These are phyloP conservation scores for Candida pseudoglaebosa DNA, from an alignment of 805 yeast genomes.

Conservation along the genomic window DNA sequence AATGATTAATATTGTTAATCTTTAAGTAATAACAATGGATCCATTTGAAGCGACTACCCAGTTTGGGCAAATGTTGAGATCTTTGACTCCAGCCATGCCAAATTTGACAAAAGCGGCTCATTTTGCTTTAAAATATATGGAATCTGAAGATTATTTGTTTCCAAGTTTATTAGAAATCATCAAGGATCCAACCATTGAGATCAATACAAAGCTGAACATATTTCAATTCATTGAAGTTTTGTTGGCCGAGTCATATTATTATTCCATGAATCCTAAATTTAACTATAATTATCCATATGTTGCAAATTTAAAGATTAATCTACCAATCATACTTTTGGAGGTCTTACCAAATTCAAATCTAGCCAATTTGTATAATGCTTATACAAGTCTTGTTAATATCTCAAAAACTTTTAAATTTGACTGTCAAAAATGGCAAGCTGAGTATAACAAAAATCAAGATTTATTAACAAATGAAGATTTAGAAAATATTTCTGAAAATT, in stretches of 20 bases:
- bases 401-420: conserved; percentile 33
- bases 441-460: conserved; percentile 18
- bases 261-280: conserved; percentile 33
- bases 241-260: conserved; percentile 33
- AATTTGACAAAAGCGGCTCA: conserved; percentile 49
- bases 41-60: conserved; percentile 82
- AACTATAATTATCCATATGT: conserved; percentile 36
- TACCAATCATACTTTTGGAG: conserved; percentile 31
- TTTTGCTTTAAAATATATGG: conserved; percentile 54
- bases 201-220: conserved; percentile 62
- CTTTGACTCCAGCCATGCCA: conserved; percentile 60
- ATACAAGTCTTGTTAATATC: conserved; percentile 31
- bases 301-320: conserved; percentile 24
- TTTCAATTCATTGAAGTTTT: conserved; percentile 69
- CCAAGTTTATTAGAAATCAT: conserved; percentile 63
- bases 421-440: conserved; percentile 16
- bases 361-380: conserved; percentile 35
- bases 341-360: conserved; percentile 36
- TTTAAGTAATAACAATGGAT: conserved; percentile 51
- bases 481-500: conserved; percentile 24
- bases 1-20: too few species aligned
- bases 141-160: conserved; percentile 63
- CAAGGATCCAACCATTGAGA: conserved; percentile 41
- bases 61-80: conserved; percentile 62
- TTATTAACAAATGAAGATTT: conserved; percentile 35